phyloP scores from a whole-genome alignment of 2,329 filamentous ascomycete species.

The Clarireedia hainanense region DNA sequence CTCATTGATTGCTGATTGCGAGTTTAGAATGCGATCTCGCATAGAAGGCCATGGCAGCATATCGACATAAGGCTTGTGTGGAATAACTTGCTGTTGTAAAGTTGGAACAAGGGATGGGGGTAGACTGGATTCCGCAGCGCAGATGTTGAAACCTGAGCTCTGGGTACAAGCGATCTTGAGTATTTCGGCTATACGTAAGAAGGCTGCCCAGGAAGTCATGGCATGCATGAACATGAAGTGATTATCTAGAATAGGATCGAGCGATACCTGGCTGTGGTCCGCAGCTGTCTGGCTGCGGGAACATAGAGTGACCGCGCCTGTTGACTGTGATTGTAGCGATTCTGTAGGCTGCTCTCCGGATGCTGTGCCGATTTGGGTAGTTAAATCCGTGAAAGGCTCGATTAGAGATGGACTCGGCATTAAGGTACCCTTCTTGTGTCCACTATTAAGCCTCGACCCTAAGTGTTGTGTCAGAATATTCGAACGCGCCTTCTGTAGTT shows the following conservation, averaged over 20 bases:
- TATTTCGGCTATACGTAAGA: slow-evolving; percentile 12
- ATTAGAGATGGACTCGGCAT: neutral
- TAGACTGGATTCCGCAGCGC: slow-evolving; percentile 9
- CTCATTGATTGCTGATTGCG: slow-evolving; percentile 15
- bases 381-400: neutral
- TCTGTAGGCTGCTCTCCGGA: slow-evolving; percentile 1
- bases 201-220: slow-evolving; percentile 12
- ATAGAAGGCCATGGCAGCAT: slow-evolving; percentile 18
- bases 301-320: neutral
- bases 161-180: slow-evolving; percentile 13
- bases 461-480: slow-evolving; percentile 3
- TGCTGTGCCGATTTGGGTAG: neutral
- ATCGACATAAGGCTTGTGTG: slow-evolving; percentile 16
- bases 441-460: slow-evolving; percentile 12
- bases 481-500: neutral
- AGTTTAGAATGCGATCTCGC: slow-evolving; percentile 15
- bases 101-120: slow-evolving; percentile 16
- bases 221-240: slow-evolving; percentile 15
- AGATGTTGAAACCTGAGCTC: slow-evolving; percentile 15
- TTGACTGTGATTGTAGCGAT: too few species aligned
- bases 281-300: slow-evolving; percentile 1
- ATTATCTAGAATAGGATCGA: slow-evolving; percentile 12
- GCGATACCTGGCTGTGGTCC: neutral
- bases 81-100: slow-evolving; percentile 14
- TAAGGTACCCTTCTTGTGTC: slow-evolving; percentile 2